phyloP scores from a whole-genome alignment of 768 basidiomycete genomes.

The Stropharia rugosoannulata region DNA sequence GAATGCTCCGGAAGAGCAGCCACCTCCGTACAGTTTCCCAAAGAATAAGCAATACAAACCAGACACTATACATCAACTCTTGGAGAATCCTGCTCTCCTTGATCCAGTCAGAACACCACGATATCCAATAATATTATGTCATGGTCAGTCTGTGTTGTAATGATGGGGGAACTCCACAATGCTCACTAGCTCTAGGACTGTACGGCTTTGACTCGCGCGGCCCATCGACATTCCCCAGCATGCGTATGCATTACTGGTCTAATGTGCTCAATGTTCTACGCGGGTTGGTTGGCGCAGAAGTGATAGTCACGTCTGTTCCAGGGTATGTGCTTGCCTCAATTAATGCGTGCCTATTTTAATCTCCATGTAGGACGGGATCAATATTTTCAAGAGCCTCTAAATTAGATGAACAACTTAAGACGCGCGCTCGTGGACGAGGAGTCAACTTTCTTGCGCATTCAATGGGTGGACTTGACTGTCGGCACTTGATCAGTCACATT shows the following conservation, averaged over 20 bases:
- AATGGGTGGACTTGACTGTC: slow-evolving; percentile 97
- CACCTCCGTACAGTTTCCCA: slow-evolving; percentile 16
- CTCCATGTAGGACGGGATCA: slow-evolving; percentile 73
- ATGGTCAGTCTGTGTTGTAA: slow-evolving; percentile 56
- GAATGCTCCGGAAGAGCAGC: slow-evolving; percentile 14
- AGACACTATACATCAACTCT: slow-evolving; percentile 67
- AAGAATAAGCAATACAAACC: slow-evolving; percentile 14
- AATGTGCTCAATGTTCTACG: slow-evolving; percentile 81
- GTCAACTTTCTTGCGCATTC: slow-evolving; percentile 95
- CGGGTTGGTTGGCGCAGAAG: slow-evolving; percentile 83
- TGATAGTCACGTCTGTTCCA: slow-evolving; percentile 95
- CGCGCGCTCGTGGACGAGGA: slow-evolving; percentile 68
- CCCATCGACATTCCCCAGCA: slow-evolving; percentile 75
- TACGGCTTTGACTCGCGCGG: slow-evolving; percentile 95
- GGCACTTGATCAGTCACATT: slow-evolving; percentile 87
- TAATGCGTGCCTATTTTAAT: neutral
- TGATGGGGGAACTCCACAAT: neutral
- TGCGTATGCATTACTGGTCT: slow-evolving; percentile 93
- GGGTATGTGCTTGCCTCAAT: slow-evolving; percentile 50
- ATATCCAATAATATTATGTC: slow-evolving; percentile 92
- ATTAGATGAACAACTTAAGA: slow-evolving; percentile 70
- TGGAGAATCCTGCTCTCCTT: slow-evolving; percentile 75
- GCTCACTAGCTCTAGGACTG: slow-evolving; percentile 56
- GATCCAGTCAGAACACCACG: slow-evolving; percentile 80
- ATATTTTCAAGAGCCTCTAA: slow-evolving; percentile 77